Percentiles rank a stretch among this genome's conserved stretches.
These are phyloP conservation scores for Carex scoparia DNA, from an alignment of 176 grass and related monocot genomes.

Conservation along the genomic window DNA sequence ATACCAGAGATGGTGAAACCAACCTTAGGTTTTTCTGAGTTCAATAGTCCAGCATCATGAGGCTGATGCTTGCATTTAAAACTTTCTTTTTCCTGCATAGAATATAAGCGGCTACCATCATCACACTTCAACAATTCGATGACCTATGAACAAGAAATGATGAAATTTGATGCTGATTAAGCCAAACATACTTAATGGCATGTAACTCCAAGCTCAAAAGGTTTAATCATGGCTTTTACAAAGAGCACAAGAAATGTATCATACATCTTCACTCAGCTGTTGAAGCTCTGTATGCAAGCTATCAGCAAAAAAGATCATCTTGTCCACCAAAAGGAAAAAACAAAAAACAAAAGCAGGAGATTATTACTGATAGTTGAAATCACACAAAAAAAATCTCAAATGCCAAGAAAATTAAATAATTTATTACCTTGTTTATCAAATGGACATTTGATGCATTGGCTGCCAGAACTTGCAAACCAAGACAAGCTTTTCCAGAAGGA, in stretches of 20 bases:
- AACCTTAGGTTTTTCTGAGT: slow-evolving; percentile 57
- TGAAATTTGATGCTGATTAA: neutral
- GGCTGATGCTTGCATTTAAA: slow-evolving; percentile 32
- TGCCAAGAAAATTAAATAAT: slow-evolving; percentile 1
- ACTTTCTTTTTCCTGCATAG: slow-evolving; percentile 17
- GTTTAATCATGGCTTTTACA: neutral
- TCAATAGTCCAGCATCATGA: slow-evolving; percentile 30
- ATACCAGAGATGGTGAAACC: slow-evolving; percentile 20
- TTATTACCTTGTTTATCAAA: slow-evolving; percentile 55
- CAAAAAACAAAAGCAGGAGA: neutral
- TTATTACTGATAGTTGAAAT: slow-evolving; percentile 10
- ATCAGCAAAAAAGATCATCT: slow-evolving; percentile 74
- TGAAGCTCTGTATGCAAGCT: slow-evolving; percentile 53
- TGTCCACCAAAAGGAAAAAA: slow-evolving; percentile 22
- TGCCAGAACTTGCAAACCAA: slow-evolving; percentile 75
- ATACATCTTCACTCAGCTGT: slow-evolving; percentile 41
- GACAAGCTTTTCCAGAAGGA: slow-evolving; percentile 28
- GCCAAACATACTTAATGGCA: neutral
- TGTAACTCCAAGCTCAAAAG: neutral
- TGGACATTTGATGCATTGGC: slow-evolving; percentile 55
- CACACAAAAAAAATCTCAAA: neutral
- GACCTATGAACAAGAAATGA: neutral
- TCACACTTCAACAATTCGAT: neutral
- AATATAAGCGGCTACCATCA: neutral
- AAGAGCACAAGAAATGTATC: neutral